phyloP scores from a whole-genome alignment of 2,329 filamentous ascomycete genomes.

The Xylaria sp. region DNA sequence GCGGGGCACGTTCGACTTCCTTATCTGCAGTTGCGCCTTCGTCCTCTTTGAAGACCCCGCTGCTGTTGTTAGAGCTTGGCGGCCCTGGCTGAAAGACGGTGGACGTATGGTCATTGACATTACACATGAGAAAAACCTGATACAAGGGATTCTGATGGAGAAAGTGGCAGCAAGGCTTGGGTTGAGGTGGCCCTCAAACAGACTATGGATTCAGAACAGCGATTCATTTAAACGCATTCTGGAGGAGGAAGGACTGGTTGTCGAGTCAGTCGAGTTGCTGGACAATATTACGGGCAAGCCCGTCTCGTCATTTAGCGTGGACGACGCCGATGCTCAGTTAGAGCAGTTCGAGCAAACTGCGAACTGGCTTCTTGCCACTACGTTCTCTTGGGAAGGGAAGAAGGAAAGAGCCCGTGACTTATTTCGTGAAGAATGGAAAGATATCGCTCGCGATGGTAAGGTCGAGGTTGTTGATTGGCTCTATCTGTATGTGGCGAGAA shows the following conservation, averaged over 20 bases:
- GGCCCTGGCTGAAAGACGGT: not conserved
- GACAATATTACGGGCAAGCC: constrained; percentile 5
- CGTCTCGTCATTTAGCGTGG: not conserved
- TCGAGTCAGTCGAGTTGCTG: constrained; percentile 8
- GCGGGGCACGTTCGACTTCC: constrained; percentile 1
- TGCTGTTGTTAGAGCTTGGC: constrained; percentile 1
- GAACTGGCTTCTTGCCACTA: not conserved
- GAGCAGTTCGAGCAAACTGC: constrained; percentile 5
- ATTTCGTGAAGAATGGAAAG: constrained; percentile 6
- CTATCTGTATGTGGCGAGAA: constrained; percentile 1
- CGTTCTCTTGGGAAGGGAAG: constrained; percentile 7
- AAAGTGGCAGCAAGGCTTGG: not conserved
- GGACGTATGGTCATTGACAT: constrained; percentile 21
- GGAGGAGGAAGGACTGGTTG: constrained; percentile 6
- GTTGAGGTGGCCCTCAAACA: constrained; percentile 1
- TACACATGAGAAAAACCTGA: not conserved
- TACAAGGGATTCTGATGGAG: constrained; percentile 4
- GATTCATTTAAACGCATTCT: not conserved
- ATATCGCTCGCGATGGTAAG: not conserved
- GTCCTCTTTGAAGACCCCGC: constrained; percentile 6
- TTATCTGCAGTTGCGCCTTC: constrained; percentile 21
- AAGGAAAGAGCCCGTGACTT: not conserved
- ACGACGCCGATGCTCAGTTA: constrained; percentile 12
- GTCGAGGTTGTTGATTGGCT: not conserved
- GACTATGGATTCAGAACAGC: not conserved